phyloP scores from a whole-genome alignment of 176 grass and related monocot species.

The Puya raimondii region DNA sequence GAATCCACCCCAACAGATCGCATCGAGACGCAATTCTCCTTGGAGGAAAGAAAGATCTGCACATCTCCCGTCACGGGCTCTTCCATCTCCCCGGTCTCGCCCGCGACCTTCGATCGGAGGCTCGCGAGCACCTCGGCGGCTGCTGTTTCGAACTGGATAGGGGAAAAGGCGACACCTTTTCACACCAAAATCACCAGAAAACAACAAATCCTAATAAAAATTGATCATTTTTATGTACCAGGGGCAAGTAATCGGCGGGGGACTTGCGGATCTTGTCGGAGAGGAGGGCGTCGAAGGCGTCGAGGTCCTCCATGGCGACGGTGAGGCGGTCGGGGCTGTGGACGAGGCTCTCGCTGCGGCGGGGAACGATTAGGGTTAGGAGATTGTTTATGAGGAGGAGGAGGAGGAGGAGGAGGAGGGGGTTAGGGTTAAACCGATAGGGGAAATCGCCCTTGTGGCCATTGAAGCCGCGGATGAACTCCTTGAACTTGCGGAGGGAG shows the following conservation, averaged over 20 bases:
- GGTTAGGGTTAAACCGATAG: slow-evolving; percentile 45
- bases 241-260: slow-evolving; percentile 74
- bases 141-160: slow-evolving; percentile 61
- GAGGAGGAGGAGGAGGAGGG: neutral
- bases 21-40: slow-evolving; percentile 82
- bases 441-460: slow-evolving; percentile 77
- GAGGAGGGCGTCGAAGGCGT: slow-evolving; percentile 83
- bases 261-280: slow-evolving; percentile 82
- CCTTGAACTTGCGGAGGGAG: slow-evolving; percentile 96
- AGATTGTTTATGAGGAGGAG: too few species aligned
- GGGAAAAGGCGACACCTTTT: neutral
- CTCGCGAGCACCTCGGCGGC: slow-evolving; percentile 63
- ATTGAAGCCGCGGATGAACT: slow-evolving; percentile 86
- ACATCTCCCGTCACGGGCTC: slow-evolving; percentile 67
- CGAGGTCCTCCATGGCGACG: slow-evolving; percentile 87
- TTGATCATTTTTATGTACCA: slow-evolving; percentile 28
- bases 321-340: slow-evolving; percentile 80
- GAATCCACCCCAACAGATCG: slow-evolving; percentile 67
- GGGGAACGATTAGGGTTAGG: neutral
- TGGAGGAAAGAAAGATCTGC: slow-evolving; percentile 86
- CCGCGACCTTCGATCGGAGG: slow-evolving; percentile 68
- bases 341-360: slow-evolving; percentile 66
- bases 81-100: slow-evolving; percentile 93
- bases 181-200: neutral
- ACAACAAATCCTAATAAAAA: neutral